Base-by-base conservation (phyloP, 176 grass and related monocot genomes). In the Tillandsia fasciculata region DNA sequence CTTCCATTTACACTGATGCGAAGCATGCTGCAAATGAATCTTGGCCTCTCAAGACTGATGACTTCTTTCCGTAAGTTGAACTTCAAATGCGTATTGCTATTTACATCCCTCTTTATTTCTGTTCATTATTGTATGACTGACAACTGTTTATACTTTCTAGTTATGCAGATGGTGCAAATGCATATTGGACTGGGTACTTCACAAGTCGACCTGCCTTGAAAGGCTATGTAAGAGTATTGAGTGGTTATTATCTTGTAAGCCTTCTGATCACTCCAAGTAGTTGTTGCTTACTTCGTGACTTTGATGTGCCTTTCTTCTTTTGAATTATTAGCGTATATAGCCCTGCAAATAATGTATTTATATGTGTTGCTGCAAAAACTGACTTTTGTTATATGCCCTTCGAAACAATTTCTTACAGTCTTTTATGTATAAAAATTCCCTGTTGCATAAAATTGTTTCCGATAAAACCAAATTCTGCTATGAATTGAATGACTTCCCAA, bases 161-260 rank as follows among this genome's bases (percentile, higher is more conserved):
- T 83, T 96, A 96, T 90, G 93, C 93, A 85, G 93, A 96, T 74
- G 17, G 82, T 52, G 79, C 83, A 68, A 96, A 96, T 78, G 83
- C 88, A 51, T 96, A 96, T 69, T 96, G 93, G 93, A 92, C 93
- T 15, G 93, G 93, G 52, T 96, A 90, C 79, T 96, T 96, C 86
- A 96, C 93, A 66, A 96, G 92, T 76, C 89, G 92, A 77, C 88
- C 92, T 68, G 76, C 88, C 71, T 76, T 96, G 75, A 92, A 96
- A 81, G 77, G 81, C 73, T 96, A 91, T 73, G 77, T 87, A 27
- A 83, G 88, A 70, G 23, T 74, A 70, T 88, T 91, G 88, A 91
- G 92, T 80, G 92, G 74, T 74, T 96, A 96, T 70, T 96, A 84
- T 81, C 68, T 89, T 86, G 92, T 96, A 87, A 49, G 64, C n/a